Base-by-base conservation (phyloP, 1,284 basidiomycete species). In the Taiwanofungus camphoratus region DNA sequence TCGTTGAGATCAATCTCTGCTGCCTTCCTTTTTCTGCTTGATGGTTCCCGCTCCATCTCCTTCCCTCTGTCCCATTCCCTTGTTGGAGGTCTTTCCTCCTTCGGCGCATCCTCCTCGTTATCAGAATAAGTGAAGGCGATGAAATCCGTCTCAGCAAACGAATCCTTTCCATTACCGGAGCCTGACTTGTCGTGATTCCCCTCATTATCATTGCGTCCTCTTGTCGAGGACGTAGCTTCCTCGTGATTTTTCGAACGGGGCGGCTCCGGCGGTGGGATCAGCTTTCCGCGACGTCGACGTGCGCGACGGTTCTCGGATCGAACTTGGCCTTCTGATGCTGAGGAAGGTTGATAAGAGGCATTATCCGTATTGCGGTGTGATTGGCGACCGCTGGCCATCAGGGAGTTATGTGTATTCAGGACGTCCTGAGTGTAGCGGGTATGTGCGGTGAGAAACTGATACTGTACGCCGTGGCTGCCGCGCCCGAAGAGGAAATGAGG, bases 131-230 rank as follows among this genome's bases (percentile, higher is more conserved):
- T 60, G 54, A 87, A 77, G 0, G 76, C 67, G 51, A 87, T 75
- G 55, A 79, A 86, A 51, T 87, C 82, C 35, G 74, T 70, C 21
- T 70, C 70, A 8, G 63, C 62, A 36, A 62, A 62, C 18, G 52
- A 34, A 35, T 24, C 37, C 2, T 39, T 32, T 16, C n/a, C 33
- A 18, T 40, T 34, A 12, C 12, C 36, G 5, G 40, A 5, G n/a
- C n/a, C n/a, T n/a, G n/a, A n/a, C 11, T 41, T 36, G 24, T 7
- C 18, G 15, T 41, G 11, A 7, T 27, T 21, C 2, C 15, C 30
- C 3, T 24, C 26, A 13, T 15, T 18, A 22, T 30, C 24, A 12
- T 11, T 34, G 15, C 19, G 26, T 7, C 33, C 22, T 20, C 11
- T 15, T 11, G 7, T 22, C 35, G 6, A 22, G n/a, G n/a, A n/a